phyloP scores from a whole-genome alignment of 306 rosid species.

The Cucurbita argyrosperma region DNA sequence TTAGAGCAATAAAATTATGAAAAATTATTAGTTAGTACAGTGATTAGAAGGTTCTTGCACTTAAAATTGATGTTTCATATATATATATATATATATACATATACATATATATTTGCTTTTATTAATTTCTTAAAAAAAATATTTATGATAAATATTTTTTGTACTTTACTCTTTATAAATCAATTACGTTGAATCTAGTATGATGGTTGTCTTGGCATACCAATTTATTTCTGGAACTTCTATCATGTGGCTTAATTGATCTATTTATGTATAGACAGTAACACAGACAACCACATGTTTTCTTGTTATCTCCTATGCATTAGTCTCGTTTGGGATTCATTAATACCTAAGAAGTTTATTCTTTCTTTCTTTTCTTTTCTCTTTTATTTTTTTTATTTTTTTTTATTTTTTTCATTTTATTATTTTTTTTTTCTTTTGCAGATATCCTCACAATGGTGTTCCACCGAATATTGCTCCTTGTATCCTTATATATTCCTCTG shows the following conservation, averaged over 20 bases:
- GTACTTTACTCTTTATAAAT: neutral
- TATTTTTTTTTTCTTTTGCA: slow-evolving; percentile 16
- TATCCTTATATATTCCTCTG: slow-evolving; percentile 45
- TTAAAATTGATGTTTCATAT: neutral
- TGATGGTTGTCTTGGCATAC: neutral
- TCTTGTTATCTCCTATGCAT: neutral
- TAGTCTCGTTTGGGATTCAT: neutral
- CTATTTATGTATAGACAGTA: neutral
- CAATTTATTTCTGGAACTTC: neutral
- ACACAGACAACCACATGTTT: neutral
- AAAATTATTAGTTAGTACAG: neutral
- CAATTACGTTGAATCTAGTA: neutral
- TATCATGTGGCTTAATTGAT: neutral
- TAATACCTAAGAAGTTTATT: neutral
- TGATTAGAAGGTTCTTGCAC: neutral
- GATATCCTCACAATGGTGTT: slow-evolving; percentile 57
- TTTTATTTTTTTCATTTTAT: no score
- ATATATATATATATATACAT: neutral
- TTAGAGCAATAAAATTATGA: neutral
- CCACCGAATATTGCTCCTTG: slow-evolving; percentile 87
- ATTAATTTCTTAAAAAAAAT: neutral
- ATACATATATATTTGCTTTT: neutral
- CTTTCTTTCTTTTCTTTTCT: slow-evolving; percentile 1
- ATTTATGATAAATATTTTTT: neutral
- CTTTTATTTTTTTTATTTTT: no score